A percentile compares a stretch with the other conserved stretches of the same genome.
phyloP scores from a whole-genome alignment of 441 rosid genomes.

The Sinapis alba region DNA sequence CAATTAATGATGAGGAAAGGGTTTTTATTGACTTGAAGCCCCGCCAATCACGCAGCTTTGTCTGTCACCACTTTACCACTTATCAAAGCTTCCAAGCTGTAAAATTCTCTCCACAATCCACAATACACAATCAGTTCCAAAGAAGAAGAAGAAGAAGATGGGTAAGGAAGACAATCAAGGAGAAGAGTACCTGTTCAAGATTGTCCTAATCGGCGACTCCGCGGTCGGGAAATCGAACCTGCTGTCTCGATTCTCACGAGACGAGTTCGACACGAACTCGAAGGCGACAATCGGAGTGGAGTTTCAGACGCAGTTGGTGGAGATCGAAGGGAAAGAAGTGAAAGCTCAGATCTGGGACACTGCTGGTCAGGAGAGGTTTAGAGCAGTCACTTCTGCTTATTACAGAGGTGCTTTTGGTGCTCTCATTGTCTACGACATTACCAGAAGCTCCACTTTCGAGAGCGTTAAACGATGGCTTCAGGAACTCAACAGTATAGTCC shows the following conservation, averaged over 20 bases:
- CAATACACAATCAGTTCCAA: not conserved
- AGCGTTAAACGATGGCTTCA: slow-evolving; percentile 62
- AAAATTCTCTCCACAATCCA: not conserved
- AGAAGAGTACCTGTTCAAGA: slow-evolving; percentile 45
- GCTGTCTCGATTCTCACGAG: slow-evolving; percentile 34
- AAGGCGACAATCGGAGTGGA: slow-evolving; percentile 44
- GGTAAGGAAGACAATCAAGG: slow-evolving; percentile 46
- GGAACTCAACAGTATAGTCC: slow-evolving; percentile 59
- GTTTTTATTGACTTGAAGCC: not conserved
- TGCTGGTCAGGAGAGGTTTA: slow-evolving; percentile 46
- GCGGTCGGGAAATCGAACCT: slow-evolving; percentile 43
- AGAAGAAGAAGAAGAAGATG: not conserved
- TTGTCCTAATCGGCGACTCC: slow-evolving; percentile 42
- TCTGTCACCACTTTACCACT: slow-evolving; percentile 39
- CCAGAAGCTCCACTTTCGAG: slow-evolving; percentile 56
- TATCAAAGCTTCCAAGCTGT: slow-evolving; percentile 23
- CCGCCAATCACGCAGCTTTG: slow-evolving; percentile 55
- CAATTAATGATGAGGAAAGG: not conserved
- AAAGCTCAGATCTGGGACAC: slow-evolving; percentile 49
- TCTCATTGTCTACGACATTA: slow-evolving; percentile 65
- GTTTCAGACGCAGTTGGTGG: slow-evolving; percentile 39
- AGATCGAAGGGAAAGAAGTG: slow-evolving; percentile 41
- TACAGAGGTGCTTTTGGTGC: slow-evolving; percentile 89
- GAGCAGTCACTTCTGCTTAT: slow-evolving; percentile 85
- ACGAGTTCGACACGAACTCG: slow-evolving; percentile 40